Base-by-base conservation (phyloP, 345 rosid species). In the Hirschfeldia incana region DNA sequence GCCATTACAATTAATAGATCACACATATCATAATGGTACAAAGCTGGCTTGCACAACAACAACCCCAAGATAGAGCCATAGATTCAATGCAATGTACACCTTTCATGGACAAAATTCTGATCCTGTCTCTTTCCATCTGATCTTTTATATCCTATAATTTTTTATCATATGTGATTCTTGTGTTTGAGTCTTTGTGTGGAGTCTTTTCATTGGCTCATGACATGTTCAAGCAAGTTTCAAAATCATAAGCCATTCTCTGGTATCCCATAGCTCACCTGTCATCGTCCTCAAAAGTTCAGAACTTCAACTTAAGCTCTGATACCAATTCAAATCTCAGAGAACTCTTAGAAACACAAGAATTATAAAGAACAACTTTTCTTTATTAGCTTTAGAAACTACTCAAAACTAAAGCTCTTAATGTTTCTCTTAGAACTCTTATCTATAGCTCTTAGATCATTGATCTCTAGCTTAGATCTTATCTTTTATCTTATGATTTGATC, bases 11-110 rank as follows among this genome's bases (percentile, higher is more conserved):
- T 51, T 9, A 74, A 74, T 17, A 49, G 82, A 10, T 46, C 55
- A 10, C 71, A 39, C 37, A 69, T 0, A 69, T 74, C 71, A 74
- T 53, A 63, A 61, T 74, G 74, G 60, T 33, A 61, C 65, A 73
- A 79, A 79, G 82, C 78, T 79, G 69, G 82, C 82, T 74, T 74
- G 78, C 78, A 79, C 70, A 79, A 79, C 74, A 73, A 79, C 78
- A 74, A 79, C 71, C 28, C 32, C 65, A 46, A 68, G n/a, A 74
- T 69, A 68, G 65, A 60, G 64, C 70, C 78, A 79, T 73, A 67
- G 53, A 79, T 49, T 74, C 60, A 62, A 79, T 74, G 74, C 74
- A 79, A 51, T 72, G 67, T 57, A 65, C 33, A 72, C 76, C 62
- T 59, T 78, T 36, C 69, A 67, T 44, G 33, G 69, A 78, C 8